Percentiles rank a stretch among this genome's conserved stretches.
Evolutionary conservation across 2,329 filamentous ascomycete genomes (phyloP).

Genomic region (Pseudogymnoascus sp.): DNA sequence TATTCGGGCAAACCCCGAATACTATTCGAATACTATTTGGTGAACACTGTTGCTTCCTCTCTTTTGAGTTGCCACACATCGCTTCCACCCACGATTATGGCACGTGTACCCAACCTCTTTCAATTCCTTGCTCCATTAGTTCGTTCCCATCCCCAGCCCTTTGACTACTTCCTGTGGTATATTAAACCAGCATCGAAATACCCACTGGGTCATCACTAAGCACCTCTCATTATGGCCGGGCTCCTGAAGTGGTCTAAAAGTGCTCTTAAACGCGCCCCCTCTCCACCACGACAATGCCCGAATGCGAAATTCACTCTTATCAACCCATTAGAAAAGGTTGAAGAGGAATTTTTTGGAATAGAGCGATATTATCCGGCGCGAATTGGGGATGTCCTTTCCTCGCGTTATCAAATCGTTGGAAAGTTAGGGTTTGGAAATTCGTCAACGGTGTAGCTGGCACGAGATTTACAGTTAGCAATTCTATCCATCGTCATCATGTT

Average conservation of each 20-base stretch:
- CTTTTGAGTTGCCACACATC: too few relatives aligned
- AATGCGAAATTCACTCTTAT: constrained; percentile 11
- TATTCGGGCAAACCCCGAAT: too few relatives aligned
- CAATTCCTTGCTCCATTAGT: too few relatives aligned
- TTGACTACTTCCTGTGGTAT: too few relatives aligned
- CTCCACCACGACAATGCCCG: constrained; percentile 12
- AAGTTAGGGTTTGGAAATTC: constrained; percentile 17
- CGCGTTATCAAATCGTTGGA: constrained; percentile 15
- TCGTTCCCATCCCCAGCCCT: too few relatives aligned
- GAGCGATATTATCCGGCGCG: constrained; percentile 15
- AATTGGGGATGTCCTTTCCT: constrained; percentile 15
- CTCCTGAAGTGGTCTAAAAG: constrained; percentile 14
- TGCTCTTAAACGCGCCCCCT: constrained; percentile 10
- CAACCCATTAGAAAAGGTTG: constrained; percentile 11
- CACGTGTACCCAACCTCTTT: too few relatives aligned
- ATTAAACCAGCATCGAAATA: too few relatives aligned
- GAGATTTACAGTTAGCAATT: constrained; percentile 12
- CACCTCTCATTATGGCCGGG: constrained; percentile 8
- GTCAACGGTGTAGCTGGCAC: constrained; percentile 13
- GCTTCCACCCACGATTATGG: too few relatives aligned
- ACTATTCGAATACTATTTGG: too few relatives aligned
- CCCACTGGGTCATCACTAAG: too few relatives aligned
- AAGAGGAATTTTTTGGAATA: constrained; percentile 14
- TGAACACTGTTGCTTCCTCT: too few relatives aligned
- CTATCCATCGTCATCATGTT: background rate